Evolutionary conservation across 257 asterid species (phyloP), one percentile per base, ranked within the genome.

Genomic region (Fraxinus pennsylvanica): DNA sequence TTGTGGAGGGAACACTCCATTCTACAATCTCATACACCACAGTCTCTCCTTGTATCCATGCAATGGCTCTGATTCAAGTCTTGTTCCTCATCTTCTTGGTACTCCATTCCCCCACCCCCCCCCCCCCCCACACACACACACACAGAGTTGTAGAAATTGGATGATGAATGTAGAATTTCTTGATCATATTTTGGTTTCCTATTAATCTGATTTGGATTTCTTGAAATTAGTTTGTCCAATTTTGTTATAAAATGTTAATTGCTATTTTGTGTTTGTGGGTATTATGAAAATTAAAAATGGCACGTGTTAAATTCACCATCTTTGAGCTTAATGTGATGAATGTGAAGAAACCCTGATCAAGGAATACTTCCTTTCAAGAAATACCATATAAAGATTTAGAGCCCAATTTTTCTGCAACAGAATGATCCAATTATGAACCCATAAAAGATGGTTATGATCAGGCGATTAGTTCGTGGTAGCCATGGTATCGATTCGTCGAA

Each of bases 21-120:
- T 86, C 76, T 82, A 90, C 79, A 74, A 77, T 3, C 63, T 89
- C 45, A 50, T 76, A 0, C 90, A 76, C 71, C 81, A 78, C 33
- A 89, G 82, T 71, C 68, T 84, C 5, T 89, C 93, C 1, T 72
- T 79, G n/a, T 82, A 86, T 68, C 96, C 96, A 0, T 89, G 96
- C 84, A 90, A 89, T 78, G 93, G 88, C 84, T 87, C 96, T 74
- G 92, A 90, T 86, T 35, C 83, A 9, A 81, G 82, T 76, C 93
- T 90, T 68, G 84, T 89, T 72, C 96, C 96, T 80, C 92, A 87
- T 71, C 79, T 90, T 77, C 90, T 90, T 10, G 93, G 93, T 90
- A 82, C 69, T 32, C 77, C 77, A 81, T 81, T 73, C 50, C 77
- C 38, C 81, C 81, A 43, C 38, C 79, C 45, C 61, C 35, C 68